Evolutionary conservation across 2,329 filamentous ascomycete genomes (phyloP).

Genomic region (Lasiodiplodia gonubiensis): DNA sequence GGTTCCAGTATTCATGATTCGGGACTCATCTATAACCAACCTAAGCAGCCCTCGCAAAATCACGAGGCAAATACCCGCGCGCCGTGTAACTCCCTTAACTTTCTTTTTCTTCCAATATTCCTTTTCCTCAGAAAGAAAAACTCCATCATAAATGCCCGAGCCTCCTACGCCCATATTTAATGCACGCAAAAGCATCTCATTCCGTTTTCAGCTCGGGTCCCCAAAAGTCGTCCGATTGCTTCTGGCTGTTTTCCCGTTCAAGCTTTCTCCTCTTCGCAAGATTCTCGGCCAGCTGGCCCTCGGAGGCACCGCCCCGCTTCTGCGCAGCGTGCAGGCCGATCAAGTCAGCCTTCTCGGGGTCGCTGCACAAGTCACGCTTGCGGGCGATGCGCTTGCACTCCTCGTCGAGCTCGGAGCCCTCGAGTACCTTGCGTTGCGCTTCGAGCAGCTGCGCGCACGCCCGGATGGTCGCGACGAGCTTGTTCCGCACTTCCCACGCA

Average conservation of each 20-base stretch:
- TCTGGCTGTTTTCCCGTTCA: constrained; percentile 51
- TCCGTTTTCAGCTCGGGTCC: constrained; percentile 41
- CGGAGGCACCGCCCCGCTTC: constrained; percentile 46
- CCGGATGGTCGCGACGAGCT: constrained; percentile 47
- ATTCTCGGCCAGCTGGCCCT: constrained; percentile 47
- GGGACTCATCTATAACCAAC: not conserved
- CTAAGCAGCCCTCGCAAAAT: not conserved
- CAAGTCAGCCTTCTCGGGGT: constrained; percentile 75
- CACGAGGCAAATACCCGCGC: not conserved
- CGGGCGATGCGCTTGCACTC: constrained; percentile 59
- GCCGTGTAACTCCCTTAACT: not conserved
- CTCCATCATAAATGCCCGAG: not conserved
- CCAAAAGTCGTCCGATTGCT: constrained; percentile 55
- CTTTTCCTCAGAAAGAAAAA: not conserved
- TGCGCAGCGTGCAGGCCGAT: constrained; percentile 71
- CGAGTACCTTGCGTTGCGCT: constrained; percentile 36
- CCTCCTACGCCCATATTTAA: not conserved
- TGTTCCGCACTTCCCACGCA: constrained; percentile 33
- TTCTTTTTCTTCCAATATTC: not conserved
- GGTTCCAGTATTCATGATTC: not conserved
- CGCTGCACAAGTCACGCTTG: constrained; percentile 75
- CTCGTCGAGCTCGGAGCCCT: constrained; percentile 47
- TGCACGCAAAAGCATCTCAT: not conserved
- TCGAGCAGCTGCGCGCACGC: constrained; percentile 49
- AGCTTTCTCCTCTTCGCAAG: constrained; percentile 53